phyloP scores from a whole-genome alignment of 139 green algal genomes.

The Asterochloris erici region DNA sequence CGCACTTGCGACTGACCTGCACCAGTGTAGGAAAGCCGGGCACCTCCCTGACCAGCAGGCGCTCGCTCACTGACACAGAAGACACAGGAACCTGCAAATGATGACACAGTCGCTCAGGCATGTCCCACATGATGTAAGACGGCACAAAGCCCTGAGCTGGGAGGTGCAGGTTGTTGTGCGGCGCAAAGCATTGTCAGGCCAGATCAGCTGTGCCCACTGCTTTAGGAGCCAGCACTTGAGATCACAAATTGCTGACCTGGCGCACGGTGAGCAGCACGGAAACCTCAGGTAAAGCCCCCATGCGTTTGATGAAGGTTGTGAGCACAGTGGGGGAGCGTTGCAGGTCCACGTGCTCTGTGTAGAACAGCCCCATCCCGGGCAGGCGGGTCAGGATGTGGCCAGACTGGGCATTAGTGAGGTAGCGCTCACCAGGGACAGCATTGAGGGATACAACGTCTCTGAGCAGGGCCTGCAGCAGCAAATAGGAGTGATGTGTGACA shows the following conservation, averaged over 20 bases:
- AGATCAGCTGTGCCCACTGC: not conserved
- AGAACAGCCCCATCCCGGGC: not conserved
- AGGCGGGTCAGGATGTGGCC: not conserved
- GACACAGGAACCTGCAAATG: conserved; percentile 3
- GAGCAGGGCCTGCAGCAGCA: too few relatives aligned
- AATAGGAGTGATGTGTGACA: too few relatives aligned
- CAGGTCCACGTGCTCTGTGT: not conserved
- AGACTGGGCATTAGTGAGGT: not conserved
- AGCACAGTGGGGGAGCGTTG: conserved; percentile 1
- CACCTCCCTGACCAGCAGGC: not conserved
- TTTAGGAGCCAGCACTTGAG: not conserved
- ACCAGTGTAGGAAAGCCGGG: not conserved
- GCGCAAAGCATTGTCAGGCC: not conserved
- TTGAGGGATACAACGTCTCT: too few relatives aligned
- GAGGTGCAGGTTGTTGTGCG: not conserved
- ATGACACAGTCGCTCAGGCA: not conserved
- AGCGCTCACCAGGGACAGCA: too few relatives aligned
- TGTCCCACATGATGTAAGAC: not conserved
- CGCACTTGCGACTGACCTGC: not conserved
- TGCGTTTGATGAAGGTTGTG: not conserved
- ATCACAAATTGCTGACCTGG: not conserved
- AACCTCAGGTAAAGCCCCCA: not conserved
- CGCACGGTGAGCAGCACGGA: not conserved
- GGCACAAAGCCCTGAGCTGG: not conserved
- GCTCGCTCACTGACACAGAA: conserved; percentile 1